Evolutionary conservation across 2,329 filamentous ascomycete species (phyloP), one percentile per base, ranked within the genome.

Genomic region (Penicillium crustosum): DNA sequence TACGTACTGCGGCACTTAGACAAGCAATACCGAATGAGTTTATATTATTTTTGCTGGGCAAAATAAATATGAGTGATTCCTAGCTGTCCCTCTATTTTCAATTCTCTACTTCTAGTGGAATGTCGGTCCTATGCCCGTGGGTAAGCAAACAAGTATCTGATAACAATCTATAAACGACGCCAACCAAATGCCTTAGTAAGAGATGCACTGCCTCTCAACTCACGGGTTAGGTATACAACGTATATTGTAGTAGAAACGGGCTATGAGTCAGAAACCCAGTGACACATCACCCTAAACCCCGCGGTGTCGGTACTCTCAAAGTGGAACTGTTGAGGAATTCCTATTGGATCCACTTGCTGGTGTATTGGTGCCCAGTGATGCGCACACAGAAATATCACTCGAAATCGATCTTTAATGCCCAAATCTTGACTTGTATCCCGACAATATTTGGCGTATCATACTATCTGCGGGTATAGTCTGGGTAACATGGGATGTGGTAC

Each of bases 221-320:
- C n/a, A 6, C 2, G n/a, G 10, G 27, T 6, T 21, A 21, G 27
- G 12, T 6, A 31, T 31, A 13, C 27, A 31, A 29, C 12, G 12
- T 33, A 48, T 33, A 17, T 33, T 29, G 48, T 4, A 19, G 33
- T 25, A n/a, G 15, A 49, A 38, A 38, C n/a, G 12, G 3, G 21
- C 2, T 27, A 25, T 50, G 44, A 54, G 21, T 55, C 38, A 55
- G 21, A 55, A 33, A 27, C 6, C 3, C 19, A 36, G 12, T 51
- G 39, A 43, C 31, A 44, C 31, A 55, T 55, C 45, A 43, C 19
- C n/a, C 17, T 10, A 17, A 38, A 44, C 53, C 53, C 53, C 38
- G 45, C 53, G 39, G 25, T 45, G 47, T 27, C 23, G 53, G 41
- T 45, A 23, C 21, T 41, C 23, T 35, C 13, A 17, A 21, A 44